Conservation (phyloP, 2,329 filamentous ascomycete genomes). For the Knoxdaviesia capensis region DNA sequence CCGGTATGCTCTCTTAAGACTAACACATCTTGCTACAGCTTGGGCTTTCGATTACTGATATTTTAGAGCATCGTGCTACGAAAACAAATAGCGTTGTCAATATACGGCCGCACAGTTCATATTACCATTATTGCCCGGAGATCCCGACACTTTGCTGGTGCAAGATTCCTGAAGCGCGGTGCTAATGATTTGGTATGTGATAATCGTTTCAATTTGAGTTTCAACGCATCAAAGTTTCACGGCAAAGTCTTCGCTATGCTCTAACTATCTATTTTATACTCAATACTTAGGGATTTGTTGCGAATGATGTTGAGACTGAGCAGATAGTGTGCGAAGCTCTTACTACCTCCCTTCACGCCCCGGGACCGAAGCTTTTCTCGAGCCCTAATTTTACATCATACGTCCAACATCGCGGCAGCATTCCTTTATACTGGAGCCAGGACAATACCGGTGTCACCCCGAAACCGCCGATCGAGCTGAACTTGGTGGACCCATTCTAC, state of each 20-base stretch:
- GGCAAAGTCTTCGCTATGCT: not conserved
- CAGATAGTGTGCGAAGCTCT: slow-evolving; percentile 91
- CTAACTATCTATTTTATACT: not conserved
- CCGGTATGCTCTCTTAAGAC: slow-evolving; percentile 20
- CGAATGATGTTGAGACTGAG: slow-evolving; percentile 96
- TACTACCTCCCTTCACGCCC: slow-evolving; percentile 88
- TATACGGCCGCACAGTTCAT: slow-evolving; percentile 77
- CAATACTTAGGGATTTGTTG: slow-evolving; percentile 57
- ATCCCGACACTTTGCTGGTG: slow-evolving; percentile 84
- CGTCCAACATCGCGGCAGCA: slow-evolving; percentile 89
- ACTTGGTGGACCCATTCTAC: slow-evolving; percentile 92
- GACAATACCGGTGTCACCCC: slow-evolving; percentile 89
- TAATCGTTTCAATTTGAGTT: not conserved
- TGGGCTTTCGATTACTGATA: slow-evolving; percentile 89
- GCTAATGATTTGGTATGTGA: slow-evolving; percentile 55
- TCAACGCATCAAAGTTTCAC: no score
- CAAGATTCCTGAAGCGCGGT: slow-evolving; percentile 82
- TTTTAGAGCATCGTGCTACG: slow-evolving; percentile 58
- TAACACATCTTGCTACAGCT: not conserved
- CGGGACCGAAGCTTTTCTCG: slow-evolving; percentile 65
- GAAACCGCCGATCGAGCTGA: slow-evolving; percentile 89
- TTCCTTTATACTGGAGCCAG: slow-evolving; percentile 93
- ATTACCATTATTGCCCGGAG: slow-evolving; percentile 86
- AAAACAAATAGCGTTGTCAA: slow-evolving; percentile 35
- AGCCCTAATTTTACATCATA: slow-evolving; percentile 91